Percentiles rank a stretch among this genome's conserved stretches.
These are phyloP conservation scores for Nakaseomyces delphensis DNA, from an alignment of 1,139 yeast genomes.

Conservation along the genomic window DNA sequence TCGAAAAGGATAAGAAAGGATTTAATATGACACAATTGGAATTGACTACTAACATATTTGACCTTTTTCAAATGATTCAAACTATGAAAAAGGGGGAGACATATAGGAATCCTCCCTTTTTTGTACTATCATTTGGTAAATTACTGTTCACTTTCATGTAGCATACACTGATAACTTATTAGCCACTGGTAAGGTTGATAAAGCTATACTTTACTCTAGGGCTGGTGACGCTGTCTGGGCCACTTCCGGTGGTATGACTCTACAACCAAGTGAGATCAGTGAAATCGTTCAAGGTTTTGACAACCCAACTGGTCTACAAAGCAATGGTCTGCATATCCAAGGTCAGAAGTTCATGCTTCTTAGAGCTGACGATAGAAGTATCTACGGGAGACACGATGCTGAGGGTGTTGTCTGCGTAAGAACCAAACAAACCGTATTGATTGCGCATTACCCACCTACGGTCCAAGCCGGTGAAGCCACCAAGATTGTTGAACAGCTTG, in stretches of 20 bases:
- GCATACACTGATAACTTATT: constrained; percentile 92
- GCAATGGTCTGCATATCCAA: constrained; percentile 76
- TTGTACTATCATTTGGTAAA: neutral
- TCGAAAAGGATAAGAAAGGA: neutral
- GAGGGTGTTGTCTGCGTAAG: constrained; percentile 87
- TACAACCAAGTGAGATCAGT: constrained; percentile 61
- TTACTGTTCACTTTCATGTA: constrained; percentile 11
- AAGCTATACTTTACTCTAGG: constrained; percentile 85
- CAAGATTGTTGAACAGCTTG: constrained; percentile 85
- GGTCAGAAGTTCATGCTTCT: constrained; percentile 83
- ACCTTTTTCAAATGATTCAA: neutral
- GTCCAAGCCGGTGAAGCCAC: constrained; percentile 95
- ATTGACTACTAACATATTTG: neutral
- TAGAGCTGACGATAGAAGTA: constrained; percentile 85
- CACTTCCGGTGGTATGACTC: constrained; percentile 58
- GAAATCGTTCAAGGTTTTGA: constrained; percentile 74
- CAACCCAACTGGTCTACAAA: constrained; percentile 69
- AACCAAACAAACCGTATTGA: constrained; percentile 82
- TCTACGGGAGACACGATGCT: constrained; percentile 83
- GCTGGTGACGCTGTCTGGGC: constrained; percentile 98
- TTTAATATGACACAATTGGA: neutral
- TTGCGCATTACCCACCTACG: constrained; percentile 91
- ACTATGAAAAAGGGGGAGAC: constrained; percentile 16
- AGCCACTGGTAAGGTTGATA: constrained; percentile 79
- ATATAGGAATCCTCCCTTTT: constrained; percentile 1